Evolutionary conservation across 176 grass and related monocot genomes (phyloP).

Genomic region (Oryza meyeriana): DNA sequence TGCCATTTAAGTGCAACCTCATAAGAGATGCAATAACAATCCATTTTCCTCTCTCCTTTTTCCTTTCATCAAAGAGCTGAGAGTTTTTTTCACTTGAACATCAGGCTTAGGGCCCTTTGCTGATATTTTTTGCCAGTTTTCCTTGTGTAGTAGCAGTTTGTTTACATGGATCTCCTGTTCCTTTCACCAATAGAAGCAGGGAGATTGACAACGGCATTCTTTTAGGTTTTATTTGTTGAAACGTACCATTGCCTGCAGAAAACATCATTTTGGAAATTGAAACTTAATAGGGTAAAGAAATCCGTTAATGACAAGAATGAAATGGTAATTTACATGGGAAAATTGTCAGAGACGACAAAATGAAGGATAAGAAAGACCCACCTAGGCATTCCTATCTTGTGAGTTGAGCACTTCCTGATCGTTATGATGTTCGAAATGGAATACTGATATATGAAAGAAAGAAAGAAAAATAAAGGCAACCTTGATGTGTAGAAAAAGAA

Average conservation of each 20-base stretch:
- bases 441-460: not conserved
- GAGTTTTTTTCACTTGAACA: constrained; percentile 36
- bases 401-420: not conserved
- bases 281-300: constrained; percentile 14
- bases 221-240: constrained; percentile 8
- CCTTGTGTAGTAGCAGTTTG: constrained; percentile 24
- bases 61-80: constrained; percentile 20
- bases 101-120: constrained; percentile 36
- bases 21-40: constrained; percentile 19
- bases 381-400: not conserved
- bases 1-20: constrained; percentile 32
- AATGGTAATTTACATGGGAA: not conserved
- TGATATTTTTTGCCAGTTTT: constrained; percentile 32
- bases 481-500: not conserved
- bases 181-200: constrained; percentile 37
- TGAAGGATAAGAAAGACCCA: not conserved
- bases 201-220: constrained; percentile 1
- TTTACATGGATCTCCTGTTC: constrained; percentile 38
- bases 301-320: not conserved
- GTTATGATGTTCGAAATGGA: constrained; percentile 21
- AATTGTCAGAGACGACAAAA: constrained; percentile 12
- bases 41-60: not conserved
- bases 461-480: not conserved
- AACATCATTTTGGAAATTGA: not conserved
- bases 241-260: constrained; percentile 20